Percentiles rank a stretch among this genome's conserved stretches.
Conservation (phyloP, 2,329 filamentous ascomycete species). For the Ciborinia camelliae region DNA sequence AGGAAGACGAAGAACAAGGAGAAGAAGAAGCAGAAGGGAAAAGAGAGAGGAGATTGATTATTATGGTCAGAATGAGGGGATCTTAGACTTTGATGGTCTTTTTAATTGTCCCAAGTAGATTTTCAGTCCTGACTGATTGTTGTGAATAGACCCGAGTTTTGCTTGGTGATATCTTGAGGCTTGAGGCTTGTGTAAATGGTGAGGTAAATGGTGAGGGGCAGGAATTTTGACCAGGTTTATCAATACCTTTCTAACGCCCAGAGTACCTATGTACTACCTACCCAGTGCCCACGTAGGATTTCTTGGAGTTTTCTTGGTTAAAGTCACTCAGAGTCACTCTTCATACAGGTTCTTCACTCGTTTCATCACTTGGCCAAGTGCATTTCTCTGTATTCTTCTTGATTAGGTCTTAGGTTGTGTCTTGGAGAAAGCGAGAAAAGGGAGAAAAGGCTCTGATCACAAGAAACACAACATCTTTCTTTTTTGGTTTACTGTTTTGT, state of each 20-base stretch:
- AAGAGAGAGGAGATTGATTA: background rate
- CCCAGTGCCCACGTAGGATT: background rate
- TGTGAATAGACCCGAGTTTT: constrained; percentile 14
- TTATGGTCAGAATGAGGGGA: background rate
- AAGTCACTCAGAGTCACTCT: background rate
- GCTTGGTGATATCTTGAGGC: background rate
- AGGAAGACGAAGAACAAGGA: background rate
- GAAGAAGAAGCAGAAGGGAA: background rate
- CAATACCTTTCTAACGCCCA: background rate
- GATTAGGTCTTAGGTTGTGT: background rate
- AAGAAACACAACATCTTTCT: background rate
- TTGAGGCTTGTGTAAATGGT: constrained; percentile 1
- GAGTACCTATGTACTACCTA: no score
- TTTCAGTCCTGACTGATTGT: background rate
- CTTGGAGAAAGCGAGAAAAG: background rate
- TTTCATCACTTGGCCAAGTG: background rate
- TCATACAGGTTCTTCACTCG: no score
- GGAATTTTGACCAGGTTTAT: background rate
- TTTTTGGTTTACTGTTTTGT: background rate
- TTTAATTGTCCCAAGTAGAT: background rate
- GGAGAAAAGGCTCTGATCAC: constrained; percentile 2
- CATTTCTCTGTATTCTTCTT: background rate
- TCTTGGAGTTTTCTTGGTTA: constrained; percentile 2
- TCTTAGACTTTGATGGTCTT: background rate
- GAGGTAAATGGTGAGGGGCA: background rate